Base-by-base conservation (phyloP, 805 yeast genomes). In the Ogataea kodamae region DNA sequence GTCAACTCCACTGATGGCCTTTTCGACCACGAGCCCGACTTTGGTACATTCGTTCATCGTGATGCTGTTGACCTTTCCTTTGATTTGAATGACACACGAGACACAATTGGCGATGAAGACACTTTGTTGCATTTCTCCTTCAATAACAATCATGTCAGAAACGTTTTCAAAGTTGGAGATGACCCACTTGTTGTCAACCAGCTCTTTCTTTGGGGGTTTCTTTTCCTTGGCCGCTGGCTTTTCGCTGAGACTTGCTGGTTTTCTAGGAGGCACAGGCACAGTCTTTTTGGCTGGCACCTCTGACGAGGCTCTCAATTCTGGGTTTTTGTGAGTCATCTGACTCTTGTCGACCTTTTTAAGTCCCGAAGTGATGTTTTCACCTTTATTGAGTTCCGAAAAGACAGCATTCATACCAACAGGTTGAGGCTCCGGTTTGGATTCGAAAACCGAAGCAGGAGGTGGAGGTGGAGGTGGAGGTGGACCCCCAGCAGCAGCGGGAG, bases 311-410 rank as follows among this genome's bases (percentile, higher is more conserved):
- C 96, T 81, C 49, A 89, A 67, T 28, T 68, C 78, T 2, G 96
- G 95, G 59, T 88, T 86, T 63, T 87, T 88, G 62, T 87, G 96
- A 14, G 96, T 87, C 88, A 85, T 86, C 62, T 88, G 85, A 6
- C 94, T 81, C 65, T 78, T 86, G 48, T 89, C 97, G 23, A 90
- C 97, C 58, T 90, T 90, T 57, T 82, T 87, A 47, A 92, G 74
- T 9, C 88, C 85, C 21, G 88, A 68, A 2, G 97, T 89, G 51
- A 92, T 81, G 28, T 63, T 65, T 46, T 79, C 84, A 40, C 99
- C 99, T 64, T 81, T 72, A 64, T 81, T 88, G 46, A 92, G 68
- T 46, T 84, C 94, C n/a, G 85, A 80, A 59, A 92, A 92, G 9
- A 92, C 96, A 2, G 97, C 97, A 47, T 69, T 71, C 66, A 90